A percentile compares a stretch with the other conserved stretches of the same genome.
Conservation (phyloP, 345 rosid species). For the Stellera chamaejasme region DNA sequence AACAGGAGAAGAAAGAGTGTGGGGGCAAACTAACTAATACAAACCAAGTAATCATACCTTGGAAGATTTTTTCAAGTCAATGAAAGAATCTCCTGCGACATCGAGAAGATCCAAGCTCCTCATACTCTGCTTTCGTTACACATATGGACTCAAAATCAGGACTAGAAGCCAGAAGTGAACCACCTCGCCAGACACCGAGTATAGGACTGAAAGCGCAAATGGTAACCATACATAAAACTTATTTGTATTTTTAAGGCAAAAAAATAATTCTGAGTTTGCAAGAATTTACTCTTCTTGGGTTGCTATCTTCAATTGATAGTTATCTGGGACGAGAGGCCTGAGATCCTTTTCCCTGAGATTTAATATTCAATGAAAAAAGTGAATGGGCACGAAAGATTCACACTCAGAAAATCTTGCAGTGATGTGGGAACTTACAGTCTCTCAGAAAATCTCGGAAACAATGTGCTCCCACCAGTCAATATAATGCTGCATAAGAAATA, state of each 20-base stretch:
- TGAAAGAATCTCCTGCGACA: conserved; percentile 78
- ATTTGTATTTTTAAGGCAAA: conserved; percentile 2
- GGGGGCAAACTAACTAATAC: not conserved
- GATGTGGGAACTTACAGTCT: conserved; percentile 58
- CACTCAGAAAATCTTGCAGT: not conserved
- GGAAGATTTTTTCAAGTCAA: conserved; percentile 20
- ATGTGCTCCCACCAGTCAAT: conserved; percentile 89
- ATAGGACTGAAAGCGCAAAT: conserved; percentile 50
- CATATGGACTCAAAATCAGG: conserved; percentile 86
- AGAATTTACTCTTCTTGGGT: conserved; percentile 72
- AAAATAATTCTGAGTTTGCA: conserved; percentile 11
- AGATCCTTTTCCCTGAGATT: conserved; percentile 72
- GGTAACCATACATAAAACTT: conserved; percentile 4
- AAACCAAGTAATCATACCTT: conserved; percentile 9
- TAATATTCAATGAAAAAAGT: conserved; percentile 2
- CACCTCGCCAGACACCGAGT: conserved; percentile 95
- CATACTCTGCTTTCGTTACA: conserved; percentile 90
- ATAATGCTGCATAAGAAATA: conserved; percentile 54
- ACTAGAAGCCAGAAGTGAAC: conserved; percentile 89
- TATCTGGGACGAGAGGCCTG: conserved; percentile 90
- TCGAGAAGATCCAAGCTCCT: conserved; percentile 88
- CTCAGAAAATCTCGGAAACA: conserved; percentile 67
- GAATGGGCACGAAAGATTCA: conserved; percentile 5
- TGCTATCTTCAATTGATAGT: conserved; percentile 68
- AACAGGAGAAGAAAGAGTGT: too few species aligned